Evolutionary conservation across 2,329 filamentous ascomycete genomes (phyloP), one percentile per base, ranked within the genome.

Genomic region (Neodidymelliopsis sp.): DNA sequence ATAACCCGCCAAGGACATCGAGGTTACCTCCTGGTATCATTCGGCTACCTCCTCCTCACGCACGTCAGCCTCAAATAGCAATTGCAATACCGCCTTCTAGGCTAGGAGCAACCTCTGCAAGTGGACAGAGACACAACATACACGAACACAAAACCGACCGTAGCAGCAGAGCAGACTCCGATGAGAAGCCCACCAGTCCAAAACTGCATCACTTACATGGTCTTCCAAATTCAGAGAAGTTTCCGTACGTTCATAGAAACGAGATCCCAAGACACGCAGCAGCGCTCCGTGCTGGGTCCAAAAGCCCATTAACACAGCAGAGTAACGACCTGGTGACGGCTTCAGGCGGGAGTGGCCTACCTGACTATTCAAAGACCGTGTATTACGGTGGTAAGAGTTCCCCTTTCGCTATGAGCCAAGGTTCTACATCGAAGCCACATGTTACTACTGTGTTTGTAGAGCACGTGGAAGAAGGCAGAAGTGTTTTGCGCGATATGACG

Each of bases 121-220:
- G 13, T 18, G 12, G 9, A 11, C 2, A 4, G 18, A 15, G 8
- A 11, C 12, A 25, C 13, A 18, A 13, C 10, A 2, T 25, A 3
- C 13, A 6, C 3, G 4, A 10, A n/a, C 23, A 27, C 2, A 16
- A n/a, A 12, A 3, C 15, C 24, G 19, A 18, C 6, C 18, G 4
- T 22, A 29, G 9, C 6, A 12, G 18, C 19, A 19, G 4, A n/a
- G 12, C 6, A 11, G 19, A 16, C 4, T 2, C 18, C 1, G 7
- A 4, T 7, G 34, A 19, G 16, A 51, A 47, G 34, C 44, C 56
- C 15, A 38, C 28, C 3, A 58, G 47, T 15, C 65, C 62, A 6
- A 62, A 55, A 36, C 29, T 69, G 4, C 62, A 69, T 36, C 49
- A 60, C 24, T 22, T 66, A 8, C 56, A 52, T 38, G 49, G 49